A percentile compares a stretch with the other conserved stretches of the same genome.
phyloP scores from a whole-genome alignment of 139 green algal species.

The Micractinium conductrix region DNA sequence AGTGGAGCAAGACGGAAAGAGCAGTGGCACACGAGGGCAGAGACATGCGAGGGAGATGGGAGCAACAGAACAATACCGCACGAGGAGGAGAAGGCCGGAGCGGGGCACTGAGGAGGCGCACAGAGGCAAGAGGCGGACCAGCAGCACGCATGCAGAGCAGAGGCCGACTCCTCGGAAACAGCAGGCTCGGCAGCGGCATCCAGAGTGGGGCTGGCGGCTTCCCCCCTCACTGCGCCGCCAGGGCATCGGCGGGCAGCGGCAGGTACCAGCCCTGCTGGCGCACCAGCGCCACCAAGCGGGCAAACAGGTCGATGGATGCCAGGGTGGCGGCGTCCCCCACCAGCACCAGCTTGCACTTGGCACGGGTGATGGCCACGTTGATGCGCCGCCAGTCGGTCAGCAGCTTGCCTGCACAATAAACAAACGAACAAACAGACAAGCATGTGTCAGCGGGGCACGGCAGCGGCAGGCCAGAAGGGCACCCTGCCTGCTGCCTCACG shows the following conservation, averaged over 20 bases:
- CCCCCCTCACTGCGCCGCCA: no score
- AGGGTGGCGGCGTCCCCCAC: constrained; percentile 71
- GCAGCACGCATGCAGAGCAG: no score
- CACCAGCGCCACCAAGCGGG: constrained; percentile 37
- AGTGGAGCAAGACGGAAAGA: no score
- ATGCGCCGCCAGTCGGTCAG: constrained; percentile 89
- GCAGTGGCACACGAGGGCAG: no score
- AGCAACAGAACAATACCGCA: no score
- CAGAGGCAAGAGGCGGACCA: no score
- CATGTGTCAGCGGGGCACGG: background rate
- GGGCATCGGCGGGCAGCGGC: constrained; percentile 11
- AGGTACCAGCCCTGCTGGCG: constrained; percentile 28
- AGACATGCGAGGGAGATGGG: no score
- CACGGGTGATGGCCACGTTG: constrained; percentile 94
- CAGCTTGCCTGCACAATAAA: constrained; percentile 51
- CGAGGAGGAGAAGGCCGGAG: no score
- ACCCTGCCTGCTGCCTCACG: background rate
- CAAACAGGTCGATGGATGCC: constrained; percentile 45
- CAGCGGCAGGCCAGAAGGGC: background rate
- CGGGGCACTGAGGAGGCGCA: no score
- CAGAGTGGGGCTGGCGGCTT: no score
- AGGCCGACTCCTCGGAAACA: no score
- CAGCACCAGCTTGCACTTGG: constrained; percentile 84
- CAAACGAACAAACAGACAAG: background rate
- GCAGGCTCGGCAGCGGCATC: no score